Evolutionary conservation across 257 asterid genomes (phyloP).

Genomic region (Eustoma russellianum): DNA sequence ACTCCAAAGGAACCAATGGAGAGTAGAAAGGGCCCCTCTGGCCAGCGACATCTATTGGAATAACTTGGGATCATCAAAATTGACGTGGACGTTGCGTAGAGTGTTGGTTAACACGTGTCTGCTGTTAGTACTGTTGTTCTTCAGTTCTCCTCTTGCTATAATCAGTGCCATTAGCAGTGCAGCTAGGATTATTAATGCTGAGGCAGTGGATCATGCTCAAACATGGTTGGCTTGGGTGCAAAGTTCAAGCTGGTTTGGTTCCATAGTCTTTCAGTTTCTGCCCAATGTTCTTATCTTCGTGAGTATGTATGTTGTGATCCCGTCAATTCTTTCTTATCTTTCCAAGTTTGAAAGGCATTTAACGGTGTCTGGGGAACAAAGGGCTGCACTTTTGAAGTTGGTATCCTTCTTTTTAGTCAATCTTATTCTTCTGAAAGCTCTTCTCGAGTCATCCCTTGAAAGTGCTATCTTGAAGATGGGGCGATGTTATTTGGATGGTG

Average conservation of each 20-base stretch:
- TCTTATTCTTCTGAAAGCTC: slow-evolving; percentile 83
- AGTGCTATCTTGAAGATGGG: slow-evolving; percentile 80
- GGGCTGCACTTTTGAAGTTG: slow-evolving; percentile 91
- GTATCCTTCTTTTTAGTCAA: slow-evolving; percentile 93
- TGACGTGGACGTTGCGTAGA: slow-evolving; percentile 64
- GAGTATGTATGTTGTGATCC: slow-evolving; percentile 90
- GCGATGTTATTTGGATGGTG: slow-evolving; percentile 92
- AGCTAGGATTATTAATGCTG: slow-evolving; percentile 84
- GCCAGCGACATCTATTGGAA: slow-evolving; percentile 99
- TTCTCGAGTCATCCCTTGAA: slow-evolving; percentile 87
- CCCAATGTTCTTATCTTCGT: slow-evolving; percentile 89
- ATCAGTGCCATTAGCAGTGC: slow-evolving; percentile 78
- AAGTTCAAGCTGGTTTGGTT: slow-evolving; percentile 89
- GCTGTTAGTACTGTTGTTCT: slow-evolving; percentile 76
- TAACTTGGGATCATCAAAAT: slow-evolving; percentile 88
- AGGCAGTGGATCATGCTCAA: slow-evolving; percentile 91
- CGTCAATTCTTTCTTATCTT: slow-evolving; percentile 87
- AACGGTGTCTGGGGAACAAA: slow-evolving; percentile 90
- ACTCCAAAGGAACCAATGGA: slow-evolving; percentile 93
- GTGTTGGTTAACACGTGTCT: slow-evolving; percentile 75
- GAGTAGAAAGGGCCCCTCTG: slow-evolving; percentile 90
- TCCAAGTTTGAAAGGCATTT: slow-evolving; percentile 91
- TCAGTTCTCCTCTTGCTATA: slow-evolving; percentile 94
- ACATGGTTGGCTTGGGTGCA: slow-evolving; percentile 92
- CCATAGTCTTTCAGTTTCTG: slow-evolving; percentile 82